These are phyloP conservation scores for Termitomyces sp. DNA, from an alignment of 768 basidiomycete genomes.

Conservation along the genomic window DNA sequence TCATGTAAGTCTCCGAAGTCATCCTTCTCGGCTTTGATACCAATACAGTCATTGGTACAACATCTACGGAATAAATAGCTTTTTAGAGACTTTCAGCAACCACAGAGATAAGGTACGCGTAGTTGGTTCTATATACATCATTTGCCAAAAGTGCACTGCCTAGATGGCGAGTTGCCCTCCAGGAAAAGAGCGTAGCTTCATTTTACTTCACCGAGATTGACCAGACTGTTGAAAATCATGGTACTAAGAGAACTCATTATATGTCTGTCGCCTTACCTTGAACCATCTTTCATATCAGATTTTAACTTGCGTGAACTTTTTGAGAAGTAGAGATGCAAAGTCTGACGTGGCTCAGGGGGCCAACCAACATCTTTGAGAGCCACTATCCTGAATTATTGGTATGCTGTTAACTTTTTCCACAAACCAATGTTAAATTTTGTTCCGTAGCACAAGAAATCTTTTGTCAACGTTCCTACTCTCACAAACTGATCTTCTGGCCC, in stretches of 20 bases:
- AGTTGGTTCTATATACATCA: constrained; percentile 20
- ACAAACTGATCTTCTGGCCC: constrained; percentile 78
- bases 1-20: constrained; percentile 45
- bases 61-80: constrained; percentile 65
- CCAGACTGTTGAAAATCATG: constrained; percentile 70
- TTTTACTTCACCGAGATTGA: constrained; percentile 72
- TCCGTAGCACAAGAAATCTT: constrained; percentile 64
- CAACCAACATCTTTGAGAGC: constrained; percentile 65
- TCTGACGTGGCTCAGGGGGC: constrained; percentile 70
- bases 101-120: constrained; percentile 56
- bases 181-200: constrained; percentile 57
- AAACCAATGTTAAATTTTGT: background rate
- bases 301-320: constrained; percentile 68
- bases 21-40: background rate
- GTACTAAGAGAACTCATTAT: constrained; percentile 21
- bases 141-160: too few relatives aligned
- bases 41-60: constrained; percentile 50
- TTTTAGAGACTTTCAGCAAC: constrained; percentile 76
- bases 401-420: constrained; percentile 13
- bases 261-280: background rate
- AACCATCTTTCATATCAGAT: constrained; percentile 33
- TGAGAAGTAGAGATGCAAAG: constrained; percentile 60
- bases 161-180: constrained; percentile 66
- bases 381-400: constrained; percentile 82
- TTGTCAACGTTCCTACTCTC: constrained; percentile 73